These are phyloP conservation scores for Chlorella sp. DNA, from an alignment of 139 green algal genomes.

Conservation along the genomic window DNA sequence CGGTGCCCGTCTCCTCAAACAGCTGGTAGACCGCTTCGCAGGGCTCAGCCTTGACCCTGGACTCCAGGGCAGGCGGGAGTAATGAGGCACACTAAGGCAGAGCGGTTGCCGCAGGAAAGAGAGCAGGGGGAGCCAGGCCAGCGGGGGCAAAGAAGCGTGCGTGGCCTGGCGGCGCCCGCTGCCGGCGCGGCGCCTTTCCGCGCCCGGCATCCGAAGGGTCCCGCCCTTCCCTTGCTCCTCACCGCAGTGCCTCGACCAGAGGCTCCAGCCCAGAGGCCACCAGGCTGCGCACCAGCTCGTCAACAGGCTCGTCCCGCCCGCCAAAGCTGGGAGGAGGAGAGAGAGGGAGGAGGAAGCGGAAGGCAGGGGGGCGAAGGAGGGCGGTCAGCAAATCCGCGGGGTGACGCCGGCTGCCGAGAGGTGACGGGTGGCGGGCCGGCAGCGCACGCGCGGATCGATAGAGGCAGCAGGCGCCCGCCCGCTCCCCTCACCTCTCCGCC, in stretches of 20 bases:
- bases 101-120: too few species aligned
- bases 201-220: too few species aligned
- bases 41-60: slow-evolving; percentile 73
- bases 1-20: slow-evolving; percentile 94
- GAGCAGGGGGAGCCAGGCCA: too few species aligned
- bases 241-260: slow-evolving; percentile 66
- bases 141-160: too few species aligned
- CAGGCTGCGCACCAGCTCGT: slow-evolving; percentile 73
- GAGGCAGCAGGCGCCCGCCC: too few species aligned
- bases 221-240: too few species aligned
- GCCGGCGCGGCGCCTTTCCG: too few species aligned
- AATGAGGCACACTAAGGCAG: too few species aligned
- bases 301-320: slow-evolving; percentile 93
- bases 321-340: slow-evolving; percentile 65
- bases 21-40: slow-evolving; percentile 46
- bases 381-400: too few species aligned
- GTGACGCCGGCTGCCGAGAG: background rate
- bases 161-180: too few species aligned
- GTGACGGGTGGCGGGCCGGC: background rate
- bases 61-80: too few species aligned
- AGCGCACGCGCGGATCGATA: background rate
- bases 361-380: too few species aligned
- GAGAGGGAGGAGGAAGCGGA: background rate
- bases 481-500: slow-evolving; percentile 14
- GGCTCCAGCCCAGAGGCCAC: slow-evolving; percentile 61